A percentile compares a stretch with the other conserved stretches of the same genome.
Conservation (phyloP, 805 yeast species). For the Grigorovia humatica region DNA sequence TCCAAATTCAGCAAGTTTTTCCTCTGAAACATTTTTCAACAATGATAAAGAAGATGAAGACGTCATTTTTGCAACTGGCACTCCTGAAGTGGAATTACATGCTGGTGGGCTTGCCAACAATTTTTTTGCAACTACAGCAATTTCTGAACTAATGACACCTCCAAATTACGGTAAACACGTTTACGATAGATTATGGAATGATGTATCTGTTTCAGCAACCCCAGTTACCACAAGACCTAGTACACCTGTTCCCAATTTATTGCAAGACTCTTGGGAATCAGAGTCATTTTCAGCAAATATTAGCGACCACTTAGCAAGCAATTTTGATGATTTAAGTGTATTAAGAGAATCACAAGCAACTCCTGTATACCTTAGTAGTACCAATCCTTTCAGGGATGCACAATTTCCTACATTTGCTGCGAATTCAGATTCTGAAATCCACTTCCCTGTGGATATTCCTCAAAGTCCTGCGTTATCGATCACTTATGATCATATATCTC, state of each 20-base stretch:
- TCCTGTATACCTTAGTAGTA: slow-evolving; percentile 1
- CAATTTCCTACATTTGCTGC: slow-evolving; percentile 4
- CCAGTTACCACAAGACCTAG: slow-evolving; percentile 3
- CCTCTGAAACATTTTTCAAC: slow-evolving; percentile 2
- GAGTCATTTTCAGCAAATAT: neutral
- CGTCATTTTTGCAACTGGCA: slow-evolving; percentile 30
- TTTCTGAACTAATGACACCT: slow-evolving; percentile 56
- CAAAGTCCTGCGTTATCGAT: slow-evolving; percentile 33
- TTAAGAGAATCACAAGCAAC: slow-evolving; percentile 1
- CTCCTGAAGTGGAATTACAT: slow-evolving; percentile 20
- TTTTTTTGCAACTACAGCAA: slow-evolving; percentile 6
- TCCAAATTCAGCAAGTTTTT: slow-evolving; percentile 10
- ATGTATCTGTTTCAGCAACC: slow-evolving; percentile 25
- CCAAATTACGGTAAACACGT: slow-evolving; percentile 76
- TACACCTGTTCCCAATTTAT: slow-evolving; percentile 1
- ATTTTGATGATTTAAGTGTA: neutral
- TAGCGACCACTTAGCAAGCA: neutral
- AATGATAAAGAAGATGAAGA: slow-evolving; percentile 27
- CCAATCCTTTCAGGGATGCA: slow-evolving; percentile 4
- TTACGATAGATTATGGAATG: slow-evolving; percentile 71
- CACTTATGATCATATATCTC: slow-evolving; percentile 44
- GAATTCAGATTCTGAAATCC: slow-evolving; percentile 2
- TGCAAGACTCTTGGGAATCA: neutral
- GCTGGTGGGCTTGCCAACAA: slow-evolving; percentile 6
- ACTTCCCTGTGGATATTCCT: slow-evolving; percentile 1